Conservation (phyloP, 148 eudicot species). For the Rhododendron vialii region DNA sequence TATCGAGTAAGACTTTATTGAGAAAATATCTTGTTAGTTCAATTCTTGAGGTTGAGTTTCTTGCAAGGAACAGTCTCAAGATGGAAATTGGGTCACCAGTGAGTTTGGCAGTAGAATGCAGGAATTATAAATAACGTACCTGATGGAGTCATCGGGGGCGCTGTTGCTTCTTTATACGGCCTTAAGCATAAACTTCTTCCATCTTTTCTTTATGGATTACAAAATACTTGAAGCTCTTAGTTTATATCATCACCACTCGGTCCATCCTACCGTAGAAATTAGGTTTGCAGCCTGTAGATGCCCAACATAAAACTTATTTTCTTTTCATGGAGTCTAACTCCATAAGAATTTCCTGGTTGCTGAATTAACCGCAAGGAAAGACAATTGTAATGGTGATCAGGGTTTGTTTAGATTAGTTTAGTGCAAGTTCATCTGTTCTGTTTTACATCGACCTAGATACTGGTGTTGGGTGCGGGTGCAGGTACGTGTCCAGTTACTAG, state of each 20-base stretch:
- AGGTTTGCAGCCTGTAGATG: background rate
- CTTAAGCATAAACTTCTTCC: background rate
- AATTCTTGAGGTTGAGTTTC: background rate
- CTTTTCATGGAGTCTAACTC: too few species aligned
- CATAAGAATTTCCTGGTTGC: too few species aligned
- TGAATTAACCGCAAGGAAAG: background rate
- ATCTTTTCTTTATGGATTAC: background rate
- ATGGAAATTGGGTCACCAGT: background rate
- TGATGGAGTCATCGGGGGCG: background rate
- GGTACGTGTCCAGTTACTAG: background rate
- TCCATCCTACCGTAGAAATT: background rate
- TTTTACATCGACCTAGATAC: too few species aligned
- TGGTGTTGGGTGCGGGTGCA: background rate
- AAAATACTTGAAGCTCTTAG: background rate
- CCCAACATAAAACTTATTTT: background rate
- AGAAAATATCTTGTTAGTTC: background rate
- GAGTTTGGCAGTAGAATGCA: background rate
- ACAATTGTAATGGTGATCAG: background rate
- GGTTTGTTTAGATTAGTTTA: background rate
- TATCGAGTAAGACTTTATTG: background rate
- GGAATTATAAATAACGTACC: background rate
- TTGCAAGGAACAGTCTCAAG: background rate
- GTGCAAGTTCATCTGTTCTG: background rate
- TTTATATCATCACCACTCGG: background rate
- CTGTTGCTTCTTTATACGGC: background rate